A percentile compares a stretch with the other conserved stretches of the same genome.
Evolutionary conservation across 2,329 filamentous ascomycete genomes (phyloP).

Genomic region (Tolypocladium endophyticum): DNA sequence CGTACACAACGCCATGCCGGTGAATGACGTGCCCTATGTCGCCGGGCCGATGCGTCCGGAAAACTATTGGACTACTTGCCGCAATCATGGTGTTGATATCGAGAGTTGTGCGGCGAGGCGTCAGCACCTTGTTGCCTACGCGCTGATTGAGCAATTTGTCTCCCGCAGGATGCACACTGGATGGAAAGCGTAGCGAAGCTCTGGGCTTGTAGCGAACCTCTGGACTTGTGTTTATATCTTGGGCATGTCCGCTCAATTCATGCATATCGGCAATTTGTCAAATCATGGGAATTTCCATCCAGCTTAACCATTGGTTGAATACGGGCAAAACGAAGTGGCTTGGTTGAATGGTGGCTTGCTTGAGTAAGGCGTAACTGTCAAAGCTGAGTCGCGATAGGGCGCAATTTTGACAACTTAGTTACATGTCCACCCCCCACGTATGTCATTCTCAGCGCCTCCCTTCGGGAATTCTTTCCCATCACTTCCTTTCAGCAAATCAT

Average conservation of each 20-base stretch:
- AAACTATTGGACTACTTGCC: neutral
- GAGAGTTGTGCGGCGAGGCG: neutral
- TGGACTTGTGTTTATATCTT: too few relatives aligned
- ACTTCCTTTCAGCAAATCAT: neutral
- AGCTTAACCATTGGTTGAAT: too few relatives aligned
- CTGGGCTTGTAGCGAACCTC: too few relatives aligned
- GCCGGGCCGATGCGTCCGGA: constrained; percentile 10
- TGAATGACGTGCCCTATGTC: constrained; percentile 13
- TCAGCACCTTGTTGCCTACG: neutral
- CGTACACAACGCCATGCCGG: constrained; percentile 13
- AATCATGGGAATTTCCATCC: too few relatives aligned
- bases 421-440: neutral
- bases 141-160: neutral
- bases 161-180: neutral
- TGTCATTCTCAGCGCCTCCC: neutral
- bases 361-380: neutral
- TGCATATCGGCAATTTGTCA: too few relatives aligned
- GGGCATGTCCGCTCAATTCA: neutral
- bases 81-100: neutral
- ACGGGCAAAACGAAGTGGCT: neutral
- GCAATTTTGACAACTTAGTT: neutral
- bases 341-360: neutral
- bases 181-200: neutral
- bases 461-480: neutral
- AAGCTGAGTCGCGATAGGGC: neutral